Evolutionary conservation across 352 stramenopile species (phyloP), one percentile per base, ranked within the genome.

Genomic region (Phytopythium boreale): DNA sequence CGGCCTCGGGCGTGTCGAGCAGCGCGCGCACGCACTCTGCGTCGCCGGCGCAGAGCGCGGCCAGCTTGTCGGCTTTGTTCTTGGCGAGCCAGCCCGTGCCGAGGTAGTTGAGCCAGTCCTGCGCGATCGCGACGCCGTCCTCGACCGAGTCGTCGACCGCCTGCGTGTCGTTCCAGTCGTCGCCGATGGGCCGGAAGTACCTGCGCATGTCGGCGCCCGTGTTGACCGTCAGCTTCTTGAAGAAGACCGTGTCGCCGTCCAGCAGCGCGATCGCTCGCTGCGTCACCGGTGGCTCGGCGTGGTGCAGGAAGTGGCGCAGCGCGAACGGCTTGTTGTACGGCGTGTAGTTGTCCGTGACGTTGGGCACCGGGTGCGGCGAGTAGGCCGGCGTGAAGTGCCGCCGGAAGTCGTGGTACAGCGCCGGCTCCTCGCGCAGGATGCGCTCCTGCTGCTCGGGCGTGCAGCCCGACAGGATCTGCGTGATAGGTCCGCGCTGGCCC

Each of bases 291-390:
- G 78, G 71, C 4, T 82, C 71, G 2, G 77, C 70, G 20, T 87
- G 69, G 34, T 62, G 50, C 10, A 88, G 62, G 56, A 78, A 90
- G 66, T 88, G 75, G 26, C 75, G 72, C 22, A 90, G 62, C 29
- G 66, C 61, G 56, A 79, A 85, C 27, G 79, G 76, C 47, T 87
- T 87, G 64, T 84, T 86, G 68, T 84, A 86, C 31, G 77, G 74
- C 22, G 66, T 72, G 66, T 84, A 88, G 20, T 62, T 2, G 64
- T 88, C 76, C 27, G 70, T 67, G n/a, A 83, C 59, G 46, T 71
- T 72, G 19, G 69, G 68, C 36, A 56, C 56, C 11, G 79, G 77
- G 24, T 84, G 70, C 24, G 68, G 75, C 7, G 68, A 75, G 64
- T 79, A 88, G 7, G 60, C 68, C 14, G 79, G 79, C 44, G 75